Evolutionary conservation across 768 basidiomycete genomes (phyloP).

Genomic region (Leccinum variicolor): DNA sequence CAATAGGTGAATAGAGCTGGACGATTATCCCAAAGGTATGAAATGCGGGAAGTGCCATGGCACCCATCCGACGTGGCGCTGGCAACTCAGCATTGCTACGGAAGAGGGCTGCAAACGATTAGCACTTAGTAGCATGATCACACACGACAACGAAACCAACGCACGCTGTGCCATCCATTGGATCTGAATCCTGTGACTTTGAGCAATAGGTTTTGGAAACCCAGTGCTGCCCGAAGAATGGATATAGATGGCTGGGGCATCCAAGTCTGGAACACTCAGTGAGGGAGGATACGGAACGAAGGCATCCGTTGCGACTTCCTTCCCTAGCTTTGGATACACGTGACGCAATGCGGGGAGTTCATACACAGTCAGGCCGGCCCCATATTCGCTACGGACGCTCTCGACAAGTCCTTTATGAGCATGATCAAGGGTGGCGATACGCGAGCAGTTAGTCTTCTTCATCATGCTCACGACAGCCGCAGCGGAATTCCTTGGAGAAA

Average conservation of each 20-base stretch:
- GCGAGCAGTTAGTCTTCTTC: conserved; percentile 17
- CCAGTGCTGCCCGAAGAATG: conserved; percentile 52
- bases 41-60: conserved; percentile 28
- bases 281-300: conserved; percentile 19
- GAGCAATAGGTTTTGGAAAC: conserved; percentile 44
- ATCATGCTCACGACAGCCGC: conserved; percentile 34
- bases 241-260: conserved; percentile 41
- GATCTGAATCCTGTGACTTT: conserved; percentile 31
- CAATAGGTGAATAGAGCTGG: conserved; percentile 19
- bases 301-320: conserved; percentile 21
- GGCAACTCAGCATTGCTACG: conserved; percentile 2
- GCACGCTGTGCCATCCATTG: conserved; percentile 37
- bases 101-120: conserved; percentile 3
- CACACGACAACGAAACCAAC: background rate
- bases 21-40: conserved; percentile 20
- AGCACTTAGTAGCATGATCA: background rate
- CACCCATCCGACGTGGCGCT: conserved; percentile 15
- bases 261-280: conserved; percentile 18
- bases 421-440: conserved; percentile 17
- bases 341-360: conserved; percentile 20
- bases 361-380: conserved; percentile 4
- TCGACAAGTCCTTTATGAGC: conserved; percentile 18
- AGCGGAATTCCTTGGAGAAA: conserved; percentile 41
- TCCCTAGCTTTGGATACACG: conserved; percentile 41
- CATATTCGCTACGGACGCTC: background rate